phyloP scores from a whole-genome alignment of 176 grass and related monocot genomes.

The Lolium perenne region DNA sequence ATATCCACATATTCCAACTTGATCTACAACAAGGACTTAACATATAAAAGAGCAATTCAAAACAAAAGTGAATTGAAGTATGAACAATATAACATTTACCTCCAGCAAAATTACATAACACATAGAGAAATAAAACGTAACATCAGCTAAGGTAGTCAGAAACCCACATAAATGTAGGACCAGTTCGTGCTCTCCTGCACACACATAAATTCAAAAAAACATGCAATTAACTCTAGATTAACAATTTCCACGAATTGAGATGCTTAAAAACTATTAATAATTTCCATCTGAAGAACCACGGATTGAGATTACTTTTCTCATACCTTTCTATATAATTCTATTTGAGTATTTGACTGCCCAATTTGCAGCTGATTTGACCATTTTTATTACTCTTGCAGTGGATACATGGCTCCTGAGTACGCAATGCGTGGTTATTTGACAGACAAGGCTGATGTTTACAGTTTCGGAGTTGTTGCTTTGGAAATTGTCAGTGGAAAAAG shows the following conservation, averaged over 20 bases:
- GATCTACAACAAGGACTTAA: constrained; percentile 22
- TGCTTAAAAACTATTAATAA: not conserved
- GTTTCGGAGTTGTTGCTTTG: constrained; percentile 93
- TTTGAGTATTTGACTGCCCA: constrained; percentile 26
- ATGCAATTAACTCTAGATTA: constrained; percentile 16
- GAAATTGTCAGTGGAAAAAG: constrained; percentile 95
- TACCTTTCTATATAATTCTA: constrained; percentile 6
- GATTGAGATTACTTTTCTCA: constrained; percentile 25
- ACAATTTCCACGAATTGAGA: constrained; percentile 21
- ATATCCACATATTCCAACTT: constrained; percentile 4
- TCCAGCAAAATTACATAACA: constrained; percentile 18
- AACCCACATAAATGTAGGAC: constrained; percentile 6
- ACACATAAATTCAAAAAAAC: not conserved
- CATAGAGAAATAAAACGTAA: not conserved
- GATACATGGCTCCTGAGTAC: constrained; percentile 99
- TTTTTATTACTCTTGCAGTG: constrained; percentile 61
- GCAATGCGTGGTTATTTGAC: constrained; percentile 97
- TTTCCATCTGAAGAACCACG: not conserved
- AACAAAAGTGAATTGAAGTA: constrained; percentile 20
- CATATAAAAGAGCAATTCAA: constrained; percentile 30
- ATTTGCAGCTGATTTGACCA: constrained; percentile 25
- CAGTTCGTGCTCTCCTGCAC: not conserved
- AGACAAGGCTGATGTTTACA: constrained; percentile 93
- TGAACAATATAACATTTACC: constrained; percentile 17
- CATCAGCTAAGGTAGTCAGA: not conserved